Percentiles rank a stretch among this genome's conserved stretches.
Conservation (phyloP, 805 yeast species). For the Kazachstania psychrophila region DNA sequence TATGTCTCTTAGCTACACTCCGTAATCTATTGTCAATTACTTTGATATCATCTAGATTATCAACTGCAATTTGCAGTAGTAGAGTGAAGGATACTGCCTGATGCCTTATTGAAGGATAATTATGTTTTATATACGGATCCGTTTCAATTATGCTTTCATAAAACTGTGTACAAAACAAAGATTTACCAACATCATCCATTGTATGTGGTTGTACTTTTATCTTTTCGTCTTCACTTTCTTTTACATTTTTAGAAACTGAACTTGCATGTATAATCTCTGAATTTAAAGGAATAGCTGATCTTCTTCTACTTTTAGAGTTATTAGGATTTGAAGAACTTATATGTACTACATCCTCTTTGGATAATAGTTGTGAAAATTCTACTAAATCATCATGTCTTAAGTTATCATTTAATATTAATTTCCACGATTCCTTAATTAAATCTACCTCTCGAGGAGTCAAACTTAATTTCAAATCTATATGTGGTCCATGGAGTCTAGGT, state of each 20-base stretch:
- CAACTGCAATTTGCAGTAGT: slow-evolving; percentile 58
- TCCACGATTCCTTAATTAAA: slow-evolving; percentile 33
- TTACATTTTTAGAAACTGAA: too few relatives aligned
- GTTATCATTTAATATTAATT: slow-evolving; percentile 32
- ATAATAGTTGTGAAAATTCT: slow-evolving; percentile 2
- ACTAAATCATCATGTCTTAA: background rate
- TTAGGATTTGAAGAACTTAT: background rate
- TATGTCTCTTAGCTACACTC: slow-evolving; percentile 63
- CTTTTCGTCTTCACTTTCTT: too few relatives aligned
- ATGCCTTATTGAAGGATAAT: slow-evolving; percentile 67
- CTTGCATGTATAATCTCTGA: too few relatives aligned
- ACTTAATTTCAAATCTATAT: background rate
- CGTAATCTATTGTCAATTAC: slow-evolving; percentile 50
- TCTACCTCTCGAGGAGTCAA: slow-evolving; percentile 22
- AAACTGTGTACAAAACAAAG: slow-evolving; percentile 67
- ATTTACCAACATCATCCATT: slow-evolving; percentile 28
- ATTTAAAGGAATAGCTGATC: background rate
- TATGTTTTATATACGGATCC: slow-evolving; percentile 50
- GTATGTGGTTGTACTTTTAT: background rate
- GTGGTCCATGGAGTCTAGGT: background rate
- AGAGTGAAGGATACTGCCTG: slow-evolving; percentile 79
- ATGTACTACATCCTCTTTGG: too few relatives aligned
- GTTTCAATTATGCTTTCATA: slow-evolving; percentile 57
- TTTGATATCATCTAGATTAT: slow-evolving; percentile 50
- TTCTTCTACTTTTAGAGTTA: background rate